A percentile compares a stretch with the other conserved stretches of the same genome.
phyloP scores from a whole-genome alignment of 2,329 filamentous ascomycete genomes.

The Plenodomus tracheiphilus region DNA sequence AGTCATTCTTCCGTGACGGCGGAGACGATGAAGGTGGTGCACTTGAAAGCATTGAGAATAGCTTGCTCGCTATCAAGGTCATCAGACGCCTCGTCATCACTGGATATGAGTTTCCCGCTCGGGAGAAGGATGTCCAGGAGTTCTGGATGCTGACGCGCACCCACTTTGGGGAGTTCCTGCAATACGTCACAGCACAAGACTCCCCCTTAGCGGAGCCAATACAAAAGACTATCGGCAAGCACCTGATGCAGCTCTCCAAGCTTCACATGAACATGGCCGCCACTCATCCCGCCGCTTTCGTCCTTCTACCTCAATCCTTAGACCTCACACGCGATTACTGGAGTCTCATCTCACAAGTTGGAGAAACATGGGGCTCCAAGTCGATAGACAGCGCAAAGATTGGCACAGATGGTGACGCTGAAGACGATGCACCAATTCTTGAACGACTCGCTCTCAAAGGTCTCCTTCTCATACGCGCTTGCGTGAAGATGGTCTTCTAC shows the following conservation, averaged over 20 bases:
- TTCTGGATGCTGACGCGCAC: constrained; percentile 82
- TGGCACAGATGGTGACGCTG: constrained; percentile 52
- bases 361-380: constrained; percentile 68
- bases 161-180: constrained; percentile 74
- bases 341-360: constrained; percentile 76
- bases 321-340: constrained; percentile 82
- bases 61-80: constrained; percentile 76
- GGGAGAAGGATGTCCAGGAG: constrained; percentile 72
- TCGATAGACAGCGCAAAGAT: constrained; percentile 46
- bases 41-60: constrained; percentile 71
- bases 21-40: constrained; percentile 63
- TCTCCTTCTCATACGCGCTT: constrained; percentile 78
- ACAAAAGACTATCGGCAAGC: constrained; percentile 73
- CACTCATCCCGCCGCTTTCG: constrained; percentile 79
- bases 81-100: constrained; percentile 76
- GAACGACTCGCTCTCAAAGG: constrained; percentile 85
- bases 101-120: constrained; percentile 83
- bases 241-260: constrained; percentile 88
- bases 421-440: constrained; percentile 60
- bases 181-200: constrained; percentile 62
- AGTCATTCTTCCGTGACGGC: constrained; percentile 60
- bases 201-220: constrained; percentile 55
- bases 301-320: constrained; percentile 77
- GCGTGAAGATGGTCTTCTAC: constrained; percentile 81
- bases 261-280: constrained; percentile 85